Evolutionary conservation across 2,329 filamentous ascomycete species (phyloP).

Genomic region (Aspergillus arachidicola): DNA sequence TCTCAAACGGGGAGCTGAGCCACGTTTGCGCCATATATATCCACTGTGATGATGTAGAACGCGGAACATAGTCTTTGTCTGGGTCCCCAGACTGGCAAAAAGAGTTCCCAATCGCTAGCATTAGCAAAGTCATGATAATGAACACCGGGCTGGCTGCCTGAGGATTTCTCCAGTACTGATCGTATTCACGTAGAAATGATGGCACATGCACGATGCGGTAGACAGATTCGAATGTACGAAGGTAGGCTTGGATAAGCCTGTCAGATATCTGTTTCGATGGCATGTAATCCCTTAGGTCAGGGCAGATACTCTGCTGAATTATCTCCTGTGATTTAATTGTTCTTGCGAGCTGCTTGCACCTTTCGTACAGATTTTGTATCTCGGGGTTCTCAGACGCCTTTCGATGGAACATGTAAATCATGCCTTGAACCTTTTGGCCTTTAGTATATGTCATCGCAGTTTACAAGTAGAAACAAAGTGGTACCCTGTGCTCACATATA

Average conservation of each 20-base stretch:
- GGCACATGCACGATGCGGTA: neutral
- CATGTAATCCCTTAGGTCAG: neutral
- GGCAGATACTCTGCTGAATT: neutral
- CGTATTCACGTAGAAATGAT: neutral
- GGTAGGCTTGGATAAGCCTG: neutral
- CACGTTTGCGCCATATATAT: constrained; percentile 11
- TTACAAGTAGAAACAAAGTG: neutral
- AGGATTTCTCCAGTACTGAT: neutral
- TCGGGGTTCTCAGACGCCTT: neutral
- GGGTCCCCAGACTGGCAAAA: neutral
- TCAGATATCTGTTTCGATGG: neutral
- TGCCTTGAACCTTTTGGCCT: neutral
- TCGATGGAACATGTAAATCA: neutral
- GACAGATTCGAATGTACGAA: neutral
- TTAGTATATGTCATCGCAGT: neutral
- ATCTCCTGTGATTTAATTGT: neutral
- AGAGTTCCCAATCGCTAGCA: neutral
- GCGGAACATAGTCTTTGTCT: neutral
- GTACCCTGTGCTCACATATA: neutral
- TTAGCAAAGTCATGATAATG: neutral
- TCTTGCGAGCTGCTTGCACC: neutral
- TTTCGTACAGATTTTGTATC: neutral
- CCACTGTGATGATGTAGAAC: constrained; percentile 5
- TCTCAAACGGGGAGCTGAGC: constrained; percentile 25
- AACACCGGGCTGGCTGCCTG: neutral